phyloP scores from a whole-genome alignment of 495 filamentous ascomycete species.

The Tuber aestivum region DNA sequence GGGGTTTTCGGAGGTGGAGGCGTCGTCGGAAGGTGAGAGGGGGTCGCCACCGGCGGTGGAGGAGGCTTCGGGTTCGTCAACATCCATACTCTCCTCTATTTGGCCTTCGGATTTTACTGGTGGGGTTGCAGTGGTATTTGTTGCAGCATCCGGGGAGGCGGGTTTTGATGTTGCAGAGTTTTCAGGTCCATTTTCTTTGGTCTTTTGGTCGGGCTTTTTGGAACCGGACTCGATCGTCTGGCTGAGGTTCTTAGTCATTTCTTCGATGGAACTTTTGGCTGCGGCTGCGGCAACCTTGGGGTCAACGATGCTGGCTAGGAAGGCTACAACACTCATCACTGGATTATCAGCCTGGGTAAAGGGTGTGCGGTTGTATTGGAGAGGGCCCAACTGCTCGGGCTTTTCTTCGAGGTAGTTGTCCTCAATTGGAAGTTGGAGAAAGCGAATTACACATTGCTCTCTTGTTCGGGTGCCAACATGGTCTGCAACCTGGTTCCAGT shows the following conservation, averaged over 20 bases:
- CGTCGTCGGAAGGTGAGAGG: constrained; percentile 44
- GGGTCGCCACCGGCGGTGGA: constrained; percentile 51
- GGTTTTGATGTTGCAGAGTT: constrained; percentile 45
- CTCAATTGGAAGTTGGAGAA: constrained; percentile 84
- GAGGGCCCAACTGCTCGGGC: constrained; percentile 54
- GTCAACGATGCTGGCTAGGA: constrained; percentile 81
- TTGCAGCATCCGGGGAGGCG: constrained; percentile 27
- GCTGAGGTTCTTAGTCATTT: constrained; percentile 69
- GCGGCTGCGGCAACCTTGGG: constrained; percentile 82
- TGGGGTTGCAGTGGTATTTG: constrained; percentile 42
- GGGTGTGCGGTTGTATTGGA: constrained; percentile 67
- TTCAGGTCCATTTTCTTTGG: constrained; percentile 55
- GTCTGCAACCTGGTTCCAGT: constrained; percentile 87
- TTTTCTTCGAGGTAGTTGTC: constrained; percentile 81
- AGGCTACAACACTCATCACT: constrained; percentile 88
- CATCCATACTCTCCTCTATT: constrained; percentile 53
- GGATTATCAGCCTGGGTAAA: constrained; percentile 89
- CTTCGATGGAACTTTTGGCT: constrained; percentile 73
- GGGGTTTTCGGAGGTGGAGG: constrained; percentile 42
- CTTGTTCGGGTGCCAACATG: constrained; percentile 86
- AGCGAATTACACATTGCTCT: constrained; percentile 94
- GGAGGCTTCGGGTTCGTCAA: constrained; percentile 57
- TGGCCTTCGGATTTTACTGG: constrained; percentile 53
- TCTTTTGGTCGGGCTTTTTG: constrained; percentile 48
- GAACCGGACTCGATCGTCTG: constrained; percentile 60